Base-by-base conservation (phyloP, 2,329 filamentous ascomycete species). In the Parastagonospora nodorum region DNA sequence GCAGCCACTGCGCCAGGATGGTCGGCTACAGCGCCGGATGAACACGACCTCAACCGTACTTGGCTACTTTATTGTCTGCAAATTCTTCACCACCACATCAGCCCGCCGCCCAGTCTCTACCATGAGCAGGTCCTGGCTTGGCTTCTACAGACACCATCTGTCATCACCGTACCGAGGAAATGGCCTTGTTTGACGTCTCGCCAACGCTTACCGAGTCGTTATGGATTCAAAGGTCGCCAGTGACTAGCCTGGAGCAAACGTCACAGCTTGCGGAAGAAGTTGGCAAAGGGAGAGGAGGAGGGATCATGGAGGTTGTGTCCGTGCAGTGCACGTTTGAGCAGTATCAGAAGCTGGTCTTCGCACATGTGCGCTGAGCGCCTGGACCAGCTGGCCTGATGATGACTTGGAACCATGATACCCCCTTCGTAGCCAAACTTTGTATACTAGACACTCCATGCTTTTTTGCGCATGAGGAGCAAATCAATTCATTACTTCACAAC, bases 1-100 rank as follows among this genome's bases (percentile, higher is more conserved):
- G 74, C 60, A 63, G 47, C 40, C 74, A 74, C 56, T 76, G 74
- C 51, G 73, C 74, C 45, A 64, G 53, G 45, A 71, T 76, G 61
- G 68, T 69, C 4, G 74, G 74, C 45, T 75, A 74, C 61, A 66
- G 61, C 48, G 58, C 62, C 31, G 69, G 68, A 28, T 73, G 70
- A 73, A 56, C 30, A 16, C 4, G 4, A 11, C 40, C 8, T n/a
- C 12, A 16, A 28, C 28, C 14, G 12, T 24, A 8, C 24, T 19
- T 14, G 32, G 32, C 28, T 42, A 39, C 38, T 11, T 30, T 31
- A 14, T 40, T 16, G 47, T 31, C 32, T 42, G 38, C 31, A n/a
- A n/a, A n/a, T n/a, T n/a, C 19, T 31, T 47, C 15, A 24, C 39
- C 42, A 32, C 15, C 27, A 14, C 41, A 5, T n/a, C 8, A 33